Base-by-base conservation (phyloP, 805 yeast genomes). In the Clavispora fructus region DNA sequence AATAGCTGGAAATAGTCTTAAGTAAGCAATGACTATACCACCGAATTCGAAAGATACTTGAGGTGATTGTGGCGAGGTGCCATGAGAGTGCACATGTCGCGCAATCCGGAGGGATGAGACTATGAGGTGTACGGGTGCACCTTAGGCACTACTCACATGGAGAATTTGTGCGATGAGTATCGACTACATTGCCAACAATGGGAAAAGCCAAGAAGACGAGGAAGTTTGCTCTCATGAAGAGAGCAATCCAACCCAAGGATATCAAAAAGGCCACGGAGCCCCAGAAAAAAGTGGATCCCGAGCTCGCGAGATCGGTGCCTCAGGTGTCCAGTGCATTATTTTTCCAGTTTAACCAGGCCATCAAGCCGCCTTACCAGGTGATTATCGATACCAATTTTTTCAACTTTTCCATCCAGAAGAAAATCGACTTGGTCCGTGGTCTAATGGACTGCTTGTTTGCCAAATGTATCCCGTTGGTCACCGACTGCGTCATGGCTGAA, bases 401-500 rank as follows among this genome's bases (percentile, higher is more conserved):
- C 67, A 94, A 94, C 72, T 91, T 91, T 68, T 87, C 96, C 52
- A 92, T 94, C 54, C 97, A 90, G 65, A 94, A 94, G 71, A 94
- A 94, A 61, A 83, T 94, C 45, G 99, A 94, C 63, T 73, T 94
- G 9, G 91, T 89, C n/a, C 79, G 90, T 58, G 99, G 97, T 11
- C 85, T 94, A 85, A 92, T 94, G 98, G 98, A 92, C 64, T 79
- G 95, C 48, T 71, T 92, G 35, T 85, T 85, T 62, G 99, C 99
- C 39, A 89, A 94, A 62, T 90, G 97, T 73, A 88, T 92, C 41
- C 98, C 98, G 11, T 79, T 91, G 42, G 84, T 94, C 39, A 94
- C 99, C 3, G 99, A 94, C 66, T 94, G 99, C 71, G 99, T 94
- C 19, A 80, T 94, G 85, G 99, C 99, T 0, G 99, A 94, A 73